Conservation (phyloP, 2,329 filamentous ascomycete species). For the Diplocarpon rosae region DNA sequence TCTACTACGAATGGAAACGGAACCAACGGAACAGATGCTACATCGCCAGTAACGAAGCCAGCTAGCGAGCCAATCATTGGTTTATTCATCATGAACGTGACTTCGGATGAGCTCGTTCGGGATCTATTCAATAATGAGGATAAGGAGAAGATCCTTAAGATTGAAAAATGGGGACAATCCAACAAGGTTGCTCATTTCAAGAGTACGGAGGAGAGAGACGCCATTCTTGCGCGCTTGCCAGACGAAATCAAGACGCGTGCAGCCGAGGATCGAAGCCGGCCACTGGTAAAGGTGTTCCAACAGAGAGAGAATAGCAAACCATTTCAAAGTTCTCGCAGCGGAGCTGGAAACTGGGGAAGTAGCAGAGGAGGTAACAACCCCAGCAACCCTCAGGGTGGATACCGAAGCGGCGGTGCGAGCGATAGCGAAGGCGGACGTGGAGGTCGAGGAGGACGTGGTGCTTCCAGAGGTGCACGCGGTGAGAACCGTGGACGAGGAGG, state of each 20-base stretch:
- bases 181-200: conserved; percentile 85
- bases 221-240: conserved; percentile 62
- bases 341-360: conserved; percentile 56
- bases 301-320: conserved; percentile 45
- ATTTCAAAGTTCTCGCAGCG: conserved; percentile 46
- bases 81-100: conserved; percentile 82
- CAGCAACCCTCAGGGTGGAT: conserved; percentile 53
- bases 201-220: conserved; percentile 67
- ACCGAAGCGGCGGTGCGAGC: conserved; percentile 74
- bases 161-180: conserved; percentile 67
- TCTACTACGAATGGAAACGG: conserved; percentile 40
- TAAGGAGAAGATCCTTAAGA: conserved; percentile 64
- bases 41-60: conserved; percentile 50
- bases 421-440: conserved; percentile 54
- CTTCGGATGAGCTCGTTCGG: conserved; percentile 70
- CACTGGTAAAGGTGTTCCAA: conserved; percentile 74
- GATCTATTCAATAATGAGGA: conserved; percentile 78
- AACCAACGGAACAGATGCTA: conserved; percentile 36
- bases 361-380: conserved; percentile 50
- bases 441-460: conserved; percentile 45
- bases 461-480: conserved; percentile 42
- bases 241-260: conserved; percentile 63
- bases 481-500: conserved; percentile 45
- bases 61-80: conserved; percentile 61
- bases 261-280: conserved; percentile 63